A percentile compares a stretch with the other conserved stretches of the same genome.
These are phyloP conservation scores for Candida peoriensis DNA, from an alignment of 805 yeast genomes.

Conservation along the genomic window DNA sequence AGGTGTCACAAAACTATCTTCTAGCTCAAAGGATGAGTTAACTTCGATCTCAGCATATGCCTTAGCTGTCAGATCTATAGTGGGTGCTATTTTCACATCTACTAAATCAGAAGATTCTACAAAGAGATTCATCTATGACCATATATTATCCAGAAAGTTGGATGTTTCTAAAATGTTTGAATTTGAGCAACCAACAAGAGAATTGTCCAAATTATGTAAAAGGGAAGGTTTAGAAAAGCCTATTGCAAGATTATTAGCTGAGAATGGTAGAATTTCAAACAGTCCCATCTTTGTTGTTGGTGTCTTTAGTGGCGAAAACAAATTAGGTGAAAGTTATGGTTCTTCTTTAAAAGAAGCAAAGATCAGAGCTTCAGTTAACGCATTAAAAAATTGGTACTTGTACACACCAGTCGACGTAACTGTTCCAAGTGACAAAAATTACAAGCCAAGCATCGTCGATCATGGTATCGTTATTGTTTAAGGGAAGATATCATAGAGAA, in stretches of 20 bases:
- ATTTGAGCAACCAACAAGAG: conserved; percentile 82
- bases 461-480: conserved; percentile 41
- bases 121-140: conserved; percentile 63
- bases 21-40: conserved; percentile 20
- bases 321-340: conserved; percentile 94
- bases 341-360: conserved; percentile 86
- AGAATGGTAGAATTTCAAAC: conserved; percentile 83
- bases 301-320: conserved; percentile 75
- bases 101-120: conserved; percentile 52
- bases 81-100: conserved; percentile 79
- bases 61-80: conserved; percentile 71
- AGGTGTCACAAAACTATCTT: conserved; percentile 48
- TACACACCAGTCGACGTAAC: conserved; percentile 70
- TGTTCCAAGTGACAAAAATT: conserved; percentile 54
- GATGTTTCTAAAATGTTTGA: conserved; percentile 70
- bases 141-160: conserved; percentile 77
- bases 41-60: conserved; percentile 39
- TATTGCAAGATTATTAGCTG: conserved; percentile 78
- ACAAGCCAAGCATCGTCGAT: conserved; percentile 35
- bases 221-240: conserved; percentile 73
- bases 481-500: no score
- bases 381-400: conserved; percentile 87
- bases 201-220: conserved; percentile 69
- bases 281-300: conserved; percentile 90
- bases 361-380: conserved; percentile 85